Percentiles rank a stretch among this genome's conserved stretches.
Evolutionary conservation across 352 stramenopile genomes (phyloP).

Genomic region (Phytophthora pluvialis): DNA sequence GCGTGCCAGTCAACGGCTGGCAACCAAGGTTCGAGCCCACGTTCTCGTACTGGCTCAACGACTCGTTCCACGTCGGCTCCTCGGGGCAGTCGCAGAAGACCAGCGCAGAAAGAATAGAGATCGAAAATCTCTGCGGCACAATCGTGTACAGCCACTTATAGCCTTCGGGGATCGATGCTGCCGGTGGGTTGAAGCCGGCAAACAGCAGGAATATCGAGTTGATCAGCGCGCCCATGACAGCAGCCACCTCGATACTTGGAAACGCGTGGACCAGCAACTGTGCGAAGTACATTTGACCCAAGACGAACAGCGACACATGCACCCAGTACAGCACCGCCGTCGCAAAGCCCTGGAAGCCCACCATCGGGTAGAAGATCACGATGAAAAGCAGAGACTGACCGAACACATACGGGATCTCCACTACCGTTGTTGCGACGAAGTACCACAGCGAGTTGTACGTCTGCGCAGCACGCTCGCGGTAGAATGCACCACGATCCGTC

Average conservation of each 20-base stretch:
- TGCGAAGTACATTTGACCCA: slow-evolving; percentile 52
- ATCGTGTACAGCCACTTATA: slow-evolving; percentile 55
- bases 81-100: slow-evolving; percentile 33
- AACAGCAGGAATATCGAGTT: slow-evolving; percentile 61
- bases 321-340: slow-evolving; percentile 56
- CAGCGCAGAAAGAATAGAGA: slow-evolving; percentile 23
- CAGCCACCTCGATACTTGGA: slow-evolving; percentile 39
- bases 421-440: slow-evolving; percentile 40
- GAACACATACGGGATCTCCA: slow-evolving; percentile 73
- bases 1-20: slow-evolving; percentile 25
- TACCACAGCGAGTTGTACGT: slow-evolving; percentile 82
- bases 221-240: slow-evolving; percentile 41
- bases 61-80: slow-evolving; percentile 25
- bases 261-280: slow-evolving; percentile 49
- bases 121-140: slow-evolving; percentile 28
- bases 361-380: slow-evolving; percentile 52
- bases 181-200: slow-evolving; percentile 57
- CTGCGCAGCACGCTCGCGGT: slow-evolving; percentile 67
- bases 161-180: slow-evolving; percentile 44
- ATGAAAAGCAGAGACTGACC: slow-evolving; percentile 48
- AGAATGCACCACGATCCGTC: slow-evolving; percentile 67
- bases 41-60: slow-evolving; percentile 10
- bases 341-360: slow-evolving; percentile 43
- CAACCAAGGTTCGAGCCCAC: slow-evolving; percentile 22
- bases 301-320: slow-evolving; percentile 43